Conservation (phyloP, 2,329 filamentous ascomycete genomes). For the Fusarium avenaceum region DNA sequence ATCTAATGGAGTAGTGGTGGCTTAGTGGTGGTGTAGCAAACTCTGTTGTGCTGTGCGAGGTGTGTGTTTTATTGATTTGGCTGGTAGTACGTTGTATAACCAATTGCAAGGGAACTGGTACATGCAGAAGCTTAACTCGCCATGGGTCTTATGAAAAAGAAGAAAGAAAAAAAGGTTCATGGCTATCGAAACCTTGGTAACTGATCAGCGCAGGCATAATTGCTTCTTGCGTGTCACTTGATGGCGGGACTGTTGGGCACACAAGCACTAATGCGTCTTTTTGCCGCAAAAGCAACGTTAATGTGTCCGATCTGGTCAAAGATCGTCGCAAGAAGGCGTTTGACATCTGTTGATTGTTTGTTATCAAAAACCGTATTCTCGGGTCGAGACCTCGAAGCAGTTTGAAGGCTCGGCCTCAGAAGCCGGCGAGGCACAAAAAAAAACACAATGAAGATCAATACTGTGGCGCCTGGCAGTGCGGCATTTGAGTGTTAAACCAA, state of each 20-base stretch:
- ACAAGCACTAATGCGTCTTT: constrained; percentile 11
- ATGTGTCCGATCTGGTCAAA: constrained; percentile 16
- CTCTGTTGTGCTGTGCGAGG: neutral
- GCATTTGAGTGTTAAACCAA: too few species aligned
- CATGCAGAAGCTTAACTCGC: neutral
- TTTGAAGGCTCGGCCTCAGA: constrained; percentile 9
- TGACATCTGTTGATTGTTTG: constrained; percentile 18
- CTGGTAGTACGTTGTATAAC: neutral
- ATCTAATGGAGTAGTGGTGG: neutral
- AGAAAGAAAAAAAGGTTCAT: neutral
- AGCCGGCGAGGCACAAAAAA: neutral
- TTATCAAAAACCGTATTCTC: constrained; percentile 8
- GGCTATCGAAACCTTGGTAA: neutral
- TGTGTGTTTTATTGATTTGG: too few species aligned
- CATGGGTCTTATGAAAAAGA: constrained; percentile 1
- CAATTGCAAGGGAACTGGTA: neutral
- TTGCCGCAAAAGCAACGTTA: neutral
- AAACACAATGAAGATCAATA: neutral
- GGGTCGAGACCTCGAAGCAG: constrained; percentile 21
- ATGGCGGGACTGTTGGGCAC: constrained; percentile 12
- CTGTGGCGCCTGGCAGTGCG: constrained; percentile 14
- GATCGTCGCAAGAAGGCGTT: constrained; percentile 23
- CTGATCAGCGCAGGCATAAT: constrained; percentile 7
- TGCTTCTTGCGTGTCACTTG: constrained; percentile 27
- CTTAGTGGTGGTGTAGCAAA: constrained; percentile 15